Conservation (phyloP, 257 asterid species). For the Thymus mandschuricus region DNA sequence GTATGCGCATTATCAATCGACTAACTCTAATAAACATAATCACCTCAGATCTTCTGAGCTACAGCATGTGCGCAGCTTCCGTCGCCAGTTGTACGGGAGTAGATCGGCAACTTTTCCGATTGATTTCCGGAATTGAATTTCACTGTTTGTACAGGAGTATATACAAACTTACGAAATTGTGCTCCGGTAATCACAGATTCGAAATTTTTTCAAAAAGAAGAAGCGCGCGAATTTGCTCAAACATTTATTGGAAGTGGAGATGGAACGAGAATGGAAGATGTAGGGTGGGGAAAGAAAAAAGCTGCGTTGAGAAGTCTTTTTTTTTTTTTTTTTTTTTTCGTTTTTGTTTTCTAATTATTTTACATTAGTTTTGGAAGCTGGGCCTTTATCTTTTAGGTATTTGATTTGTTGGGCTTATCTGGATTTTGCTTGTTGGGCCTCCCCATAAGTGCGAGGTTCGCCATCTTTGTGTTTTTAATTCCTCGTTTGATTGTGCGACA, state of each 20-base stretch:
- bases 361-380: too few species aligned
- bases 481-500: too few species aligned
- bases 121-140: neutral
- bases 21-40: neutral
- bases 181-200: neutral
- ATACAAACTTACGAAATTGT: neutral
- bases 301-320: neutral
- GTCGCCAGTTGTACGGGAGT: neutral
- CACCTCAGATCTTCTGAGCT: neutral
- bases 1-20: neutral
- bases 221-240: neutral
- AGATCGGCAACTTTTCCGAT: neutral
- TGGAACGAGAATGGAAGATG: neutral
- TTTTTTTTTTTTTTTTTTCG: neutral
- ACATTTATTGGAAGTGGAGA: neutral
- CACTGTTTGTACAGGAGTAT: neutral
- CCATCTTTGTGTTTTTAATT: too few species aligned
- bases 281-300: neutral
- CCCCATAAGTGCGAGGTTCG: too few species aligned
- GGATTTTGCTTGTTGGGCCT: too few species aligned
- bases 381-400: too few species aligned
- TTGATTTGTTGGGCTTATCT: too few species aligned
- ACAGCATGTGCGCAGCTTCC: neutral
- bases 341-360: neutral
- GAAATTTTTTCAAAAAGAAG: neutral